phyloP scores from a whole-genome alignment of 805 yeast genomes.

The Myxozyma sirexii region DNA sequence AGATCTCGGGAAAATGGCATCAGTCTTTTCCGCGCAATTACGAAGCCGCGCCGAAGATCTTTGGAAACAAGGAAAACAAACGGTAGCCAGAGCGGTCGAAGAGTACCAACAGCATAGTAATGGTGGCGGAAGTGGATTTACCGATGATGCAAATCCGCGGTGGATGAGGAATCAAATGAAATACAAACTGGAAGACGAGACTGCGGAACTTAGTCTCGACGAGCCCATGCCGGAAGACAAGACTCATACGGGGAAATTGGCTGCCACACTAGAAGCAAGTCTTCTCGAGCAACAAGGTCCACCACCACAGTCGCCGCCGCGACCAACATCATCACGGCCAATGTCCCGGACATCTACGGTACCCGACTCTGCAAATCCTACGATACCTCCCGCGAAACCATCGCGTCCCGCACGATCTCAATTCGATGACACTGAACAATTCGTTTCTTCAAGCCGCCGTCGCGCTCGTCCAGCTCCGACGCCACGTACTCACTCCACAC shows the following conservation, averaged over 20 bases:
- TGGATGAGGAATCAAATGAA: constrained; percentile 31
- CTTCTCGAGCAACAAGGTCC: constrained; percentile 25
- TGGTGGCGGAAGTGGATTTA: not conserved
- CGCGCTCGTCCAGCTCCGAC: constrained; percentile 6
- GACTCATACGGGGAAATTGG: not conserved
- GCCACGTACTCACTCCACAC: not conserved
- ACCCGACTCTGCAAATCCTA: no score
- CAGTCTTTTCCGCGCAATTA: constrained; percentile 57
- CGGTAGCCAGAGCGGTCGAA: constrained; percentile 64
- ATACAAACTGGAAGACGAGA: constrained; percentile 17
- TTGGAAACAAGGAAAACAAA: constrained; percentile 60
- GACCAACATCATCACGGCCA: constrained; percentile 3
- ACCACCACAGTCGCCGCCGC: constrained; percentile 10
- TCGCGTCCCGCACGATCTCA: not conserved
- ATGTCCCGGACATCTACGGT: no score
- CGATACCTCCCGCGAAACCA: not conserved
- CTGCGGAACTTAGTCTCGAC: constrained; percentile 13
- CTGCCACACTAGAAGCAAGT: constrained; percentile 25
- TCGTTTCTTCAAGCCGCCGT: constrained; percentile 1
- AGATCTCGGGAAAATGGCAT: constrained; percentile 32
- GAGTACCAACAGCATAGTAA: constrained; percentile 45
- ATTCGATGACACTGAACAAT: constrained; percentile 4
- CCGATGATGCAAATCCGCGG: constrained; percentile 22
- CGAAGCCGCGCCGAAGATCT: constrained; percentile 62
- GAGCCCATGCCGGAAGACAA: constrained; percentile 17